phyloP scores from a whole-genome alignment of 2,329 filamentous ascomycete species.

The Fusarium tricinctum region DNA sequence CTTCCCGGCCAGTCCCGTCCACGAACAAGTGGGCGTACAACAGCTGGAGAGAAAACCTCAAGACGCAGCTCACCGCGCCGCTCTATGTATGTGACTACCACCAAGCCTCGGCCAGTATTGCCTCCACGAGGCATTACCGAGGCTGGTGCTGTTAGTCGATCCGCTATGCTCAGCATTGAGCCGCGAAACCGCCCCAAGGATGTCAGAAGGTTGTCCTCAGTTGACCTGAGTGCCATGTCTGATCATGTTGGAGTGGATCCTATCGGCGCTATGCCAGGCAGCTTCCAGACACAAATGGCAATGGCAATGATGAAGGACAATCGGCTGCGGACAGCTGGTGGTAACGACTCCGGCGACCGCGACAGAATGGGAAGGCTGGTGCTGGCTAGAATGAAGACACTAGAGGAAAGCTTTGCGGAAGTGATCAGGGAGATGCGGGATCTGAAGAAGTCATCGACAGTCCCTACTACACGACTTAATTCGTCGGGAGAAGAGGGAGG shows the following conservation, averaged over 20 bases:
- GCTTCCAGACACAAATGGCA: conserved; percentile 85
- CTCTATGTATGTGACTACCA: conserved; percentile 59
- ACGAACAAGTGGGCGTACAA: conserved; percentile 55
- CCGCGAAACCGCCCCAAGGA: conserved; percentile 58
- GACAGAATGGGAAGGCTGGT: conserved; percentile 85
- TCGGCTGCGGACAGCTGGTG: conserved; percentile 64
- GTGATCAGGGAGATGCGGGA: conserved; percentile 85
- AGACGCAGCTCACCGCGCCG: conserved; percentile 64
- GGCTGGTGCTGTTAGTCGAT: conserved; percentile 55
- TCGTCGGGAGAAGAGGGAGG: conserved; percentile 62
- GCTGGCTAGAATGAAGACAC: conserved; percentile 89
- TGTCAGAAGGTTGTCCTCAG: conserved; percentile 68
- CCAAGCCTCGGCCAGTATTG: conserved; percentile 70
- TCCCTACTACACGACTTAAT: conserved; percentile 64
- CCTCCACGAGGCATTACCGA: conserved; percentile 58
- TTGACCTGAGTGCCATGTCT: conserved; percentile 80
- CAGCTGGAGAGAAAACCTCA: conserved; percentile 56
- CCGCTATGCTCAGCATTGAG: conserved; percentile 67
- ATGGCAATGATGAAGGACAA: conserved; percentile 73
- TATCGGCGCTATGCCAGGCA: conserved; percentile 76
- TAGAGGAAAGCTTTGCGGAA: conserved; percentile 91
- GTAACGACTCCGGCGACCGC: conserved; percentile 59
- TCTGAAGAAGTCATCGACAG: conserved; percentile 64
- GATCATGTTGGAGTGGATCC: conserved; percentile 74
- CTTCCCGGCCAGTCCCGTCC: conserved; percentile 52